Percentiles rank a stretch among this genome's conserved stretches.
phyloP scores from a whole-genome alignment of 78 protist species.

The Chrysochromulina parva region DNA sequence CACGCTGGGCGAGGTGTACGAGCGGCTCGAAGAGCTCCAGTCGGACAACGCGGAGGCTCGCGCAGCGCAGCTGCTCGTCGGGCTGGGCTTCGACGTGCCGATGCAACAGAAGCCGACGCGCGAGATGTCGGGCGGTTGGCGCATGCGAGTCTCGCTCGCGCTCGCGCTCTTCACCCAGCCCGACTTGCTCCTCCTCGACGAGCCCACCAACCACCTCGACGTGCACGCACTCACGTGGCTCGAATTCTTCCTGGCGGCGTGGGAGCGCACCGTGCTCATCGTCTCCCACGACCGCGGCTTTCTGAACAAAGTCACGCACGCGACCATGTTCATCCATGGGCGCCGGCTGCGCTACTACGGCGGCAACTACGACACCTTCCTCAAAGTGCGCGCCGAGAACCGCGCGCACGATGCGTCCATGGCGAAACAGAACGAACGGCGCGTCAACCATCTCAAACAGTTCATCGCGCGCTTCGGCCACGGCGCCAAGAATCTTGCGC shows the following conservation, averaged over 20 bases:
- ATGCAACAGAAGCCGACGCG: slow-evolving; percentile 51
- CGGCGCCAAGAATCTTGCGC: slow-evolving; percentile 12
- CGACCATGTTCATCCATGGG: slow-evolving; percentile 72
- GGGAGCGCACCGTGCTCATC: slow-evolving; percentile 69
- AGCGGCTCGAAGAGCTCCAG: slow-evolving; percentile 59
- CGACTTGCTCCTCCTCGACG: slow-evolving; percentile 87
- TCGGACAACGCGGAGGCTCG: slow-evolving; percentile 49
- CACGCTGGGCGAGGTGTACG: slow-evolving; percentile 19
- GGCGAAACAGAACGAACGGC: background rate
- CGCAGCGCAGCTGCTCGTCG: slow-evolving; percentile 57
- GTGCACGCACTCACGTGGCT: slow-evolving; percentile 87
- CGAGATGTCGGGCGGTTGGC: slow-evolving; percentile 92
- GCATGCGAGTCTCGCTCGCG: slow-evolving; percentile 93
- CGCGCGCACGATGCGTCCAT: background rate
- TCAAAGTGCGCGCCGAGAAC: slow-evolving; percentile 24
- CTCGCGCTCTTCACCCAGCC: slow-evolving; percentile 88
- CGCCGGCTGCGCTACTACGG: slow-evolving; percentile 65
- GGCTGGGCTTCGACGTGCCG: slow-evolving; percentile 80
- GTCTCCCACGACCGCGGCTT: slow-evolving; percentile 90
- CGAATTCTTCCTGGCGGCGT: slow-evolving; percentile 55
- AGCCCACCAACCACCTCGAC: slow-evolving; percentile 94
- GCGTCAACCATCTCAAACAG: background rate
- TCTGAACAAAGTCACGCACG: slow-evolving; percentile 76
- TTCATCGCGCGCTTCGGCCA: slow-evolving; percentile 29
- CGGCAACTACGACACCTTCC: slow-evolving; percentile 65